phyloP scores from a whole-genome alignment of 352 stramenopile species.

The Phytophthora pinifolia region DNA sequence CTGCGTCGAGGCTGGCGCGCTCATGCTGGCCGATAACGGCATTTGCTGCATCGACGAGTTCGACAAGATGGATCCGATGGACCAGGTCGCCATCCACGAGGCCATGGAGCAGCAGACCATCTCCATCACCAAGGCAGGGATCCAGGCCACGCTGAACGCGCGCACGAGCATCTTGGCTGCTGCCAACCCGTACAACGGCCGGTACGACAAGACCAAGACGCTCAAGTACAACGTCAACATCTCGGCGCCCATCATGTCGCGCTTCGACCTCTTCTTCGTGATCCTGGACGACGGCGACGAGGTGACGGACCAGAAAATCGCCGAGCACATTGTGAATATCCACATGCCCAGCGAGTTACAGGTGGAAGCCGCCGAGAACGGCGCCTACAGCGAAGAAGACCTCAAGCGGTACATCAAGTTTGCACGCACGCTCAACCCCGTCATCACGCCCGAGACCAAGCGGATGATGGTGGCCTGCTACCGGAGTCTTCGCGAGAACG shows the following conservation, averaged over 20 bases:
- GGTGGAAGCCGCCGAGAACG: slow-evolving; percentile 18
- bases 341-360: slow-evolving; percentile 82
- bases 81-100: slow-evolving; percentile 99
- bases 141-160: slow-evolving; percentile 99
- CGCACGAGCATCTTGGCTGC: slow-evolving; percentile 99
- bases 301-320: slow-evolving; percentile 93
- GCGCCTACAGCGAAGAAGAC: slow-evolving; percentile 72
- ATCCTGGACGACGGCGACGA: slow-evolving; percentile 98
- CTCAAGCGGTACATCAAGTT: slow-evolving; percentile 97
- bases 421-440: slow-evolving; percentile 55
- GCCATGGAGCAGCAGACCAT: slow-evolving; percentile 99
- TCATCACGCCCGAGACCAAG: slow-evolving; percentile 78
- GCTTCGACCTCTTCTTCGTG: slow-evolving; percentile 99
- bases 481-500: slow-evolving; percentile 95
- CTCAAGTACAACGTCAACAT: slow-evolving; percentile 92
- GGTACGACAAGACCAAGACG: slow-evolving; percentile 92
- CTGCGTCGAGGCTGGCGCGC: slow-evolving; percentile 91
- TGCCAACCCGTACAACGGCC: slow-evolving; percentile 97
- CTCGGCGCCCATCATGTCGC: slow-evolving; percentile 96
- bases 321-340: slow-evolving; percentile 97
- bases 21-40: slow-evolving; percentile 98
- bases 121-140: slow-evolving; percentile 98
- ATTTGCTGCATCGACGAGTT: slow-evolving; percentile 99
- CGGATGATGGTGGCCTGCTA: slow-evolving; percentile 98
- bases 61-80: slow-evolving; percentile 97